Base-by-base conservation (phyloP, 768 basidiomycete genomes). In the Calocera viscosa region DNA sequence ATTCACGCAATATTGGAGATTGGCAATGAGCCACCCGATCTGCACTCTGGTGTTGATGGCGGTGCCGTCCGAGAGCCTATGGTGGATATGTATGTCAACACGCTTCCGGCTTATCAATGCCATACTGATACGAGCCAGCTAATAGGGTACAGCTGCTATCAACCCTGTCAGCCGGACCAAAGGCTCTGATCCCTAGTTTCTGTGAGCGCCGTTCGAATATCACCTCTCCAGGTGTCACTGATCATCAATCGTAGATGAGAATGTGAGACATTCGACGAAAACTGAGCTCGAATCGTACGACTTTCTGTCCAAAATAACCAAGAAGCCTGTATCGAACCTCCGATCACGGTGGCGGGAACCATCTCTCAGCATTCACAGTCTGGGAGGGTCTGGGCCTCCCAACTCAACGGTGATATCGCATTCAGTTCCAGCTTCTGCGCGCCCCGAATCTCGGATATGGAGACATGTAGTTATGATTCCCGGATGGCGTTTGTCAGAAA, bases 1-100 rank as follows among this genome's bases (percentile, higher is more conserved):
- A 85, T 97, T 0, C 94, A 94, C 72, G 92, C 90, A 64, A 83
- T 84, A 35, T 76, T 96, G 7, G 83, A 88, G 86, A 86, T 97
- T 67, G 82, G 82, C 2, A 91, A 84, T 69, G 76, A 82, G 32
- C 80, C 82, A 12, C 88, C 89, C 0, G 95, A 97, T 74, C 80
- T 91, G 47, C 96, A 99, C 75, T 94, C 92, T 17, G 96, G 96
- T 69, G 82, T 97, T 8, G 92, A 96, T 72, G 96, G 96, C 33
- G 96, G 96, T 17, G 89, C 85, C 0, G 82, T 86, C 1, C 78
- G 79, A 1, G 96, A 99, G 76, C 94, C 96, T 0, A 92, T 98
- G 89, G 79, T 86, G 63, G 96, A 98, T 72, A 91, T 98, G 90
- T 91, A 71, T 66, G 82, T 73, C 30, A 16, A 60, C 38, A 5